Evolutionary conservation across 1,284 basidiomycete genomes (phyloP).

Genomic region (Neonothopanus nambi): DNA sequence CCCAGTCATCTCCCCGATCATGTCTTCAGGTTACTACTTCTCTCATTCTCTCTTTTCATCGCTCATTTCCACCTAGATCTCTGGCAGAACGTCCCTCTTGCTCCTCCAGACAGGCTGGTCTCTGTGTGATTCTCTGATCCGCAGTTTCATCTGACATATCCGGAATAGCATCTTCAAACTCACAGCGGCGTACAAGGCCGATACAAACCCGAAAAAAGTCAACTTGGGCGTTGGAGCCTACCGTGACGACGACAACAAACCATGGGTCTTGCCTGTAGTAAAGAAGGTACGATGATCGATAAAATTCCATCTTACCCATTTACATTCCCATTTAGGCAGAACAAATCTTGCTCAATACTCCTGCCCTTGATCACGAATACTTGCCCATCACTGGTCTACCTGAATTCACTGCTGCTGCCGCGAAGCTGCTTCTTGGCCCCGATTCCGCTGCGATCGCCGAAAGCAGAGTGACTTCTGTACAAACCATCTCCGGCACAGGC

Average conservation of each 20-base stretch:
- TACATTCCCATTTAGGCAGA: constrained; percentile 59
- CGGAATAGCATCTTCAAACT: constrained; percentile 85
- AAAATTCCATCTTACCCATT: constrained; percentile 9
- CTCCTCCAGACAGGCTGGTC: constrained; percentile 73
- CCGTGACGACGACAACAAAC: constrained; percentile 81
- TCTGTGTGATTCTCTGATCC: constrained; percentile 8
- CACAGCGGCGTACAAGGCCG: constrained; percentile 85
- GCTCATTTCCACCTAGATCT: constrained; percentile 46
- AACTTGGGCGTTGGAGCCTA: constrained; percentile 94
- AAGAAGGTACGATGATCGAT: constrained; percentile 64
- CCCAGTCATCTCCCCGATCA: too few relatives aligned
- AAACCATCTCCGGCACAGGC: constrained; percentile 95
- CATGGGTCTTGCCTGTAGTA: constrained; percentile 92
- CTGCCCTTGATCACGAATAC: constrained; percentile 89
- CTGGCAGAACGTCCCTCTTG: constrained; percentile 75
- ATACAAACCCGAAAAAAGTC: constrained; percentile 80
- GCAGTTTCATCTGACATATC: constrained; percentile 3
- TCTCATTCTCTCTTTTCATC: constrained; percentile 4
- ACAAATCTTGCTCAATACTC: constrained; percentile 67
- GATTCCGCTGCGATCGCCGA: constrained; percentile 76
- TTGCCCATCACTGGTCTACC: constrained; percentile 89
- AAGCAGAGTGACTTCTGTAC: constrained; percentile 72
- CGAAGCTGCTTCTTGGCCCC: constrained; percentile 78
- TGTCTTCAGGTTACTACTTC: constrained; percentile 44
- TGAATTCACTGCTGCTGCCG: constrained; percentile 79